phyloP scores from a whole-genome alignment of 1,139 yeast species.

The Pneumocystis canis region DNA sequence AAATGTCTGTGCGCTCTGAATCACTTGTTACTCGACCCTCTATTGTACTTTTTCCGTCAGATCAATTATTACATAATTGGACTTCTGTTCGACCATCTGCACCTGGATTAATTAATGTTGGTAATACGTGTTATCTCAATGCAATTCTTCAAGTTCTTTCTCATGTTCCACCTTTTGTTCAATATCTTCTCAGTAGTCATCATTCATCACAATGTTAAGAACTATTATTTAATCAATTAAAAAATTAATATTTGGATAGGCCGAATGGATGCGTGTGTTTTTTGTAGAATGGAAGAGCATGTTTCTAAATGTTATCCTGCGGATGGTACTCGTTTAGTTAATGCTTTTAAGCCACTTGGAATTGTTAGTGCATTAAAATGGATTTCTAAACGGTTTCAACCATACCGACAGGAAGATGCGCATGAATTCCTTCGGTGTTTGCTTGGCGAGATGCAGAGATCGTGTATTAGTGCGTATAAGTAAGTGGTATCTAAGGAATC shows the following conservation, averaged over 20 bases:
- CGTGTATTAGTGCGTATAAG: slow-evolving; percentile 7
- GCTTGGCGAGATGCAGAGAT: slow-evolving; percentile 17
- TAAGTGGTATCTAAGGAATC: not conserved
- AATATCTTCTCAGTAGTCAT: slow-evolving; percentile 55
- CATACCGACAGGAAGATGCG: slow-evolving; percentile 63
- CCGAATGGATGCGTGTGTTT: slow-evolving; percentile 11
- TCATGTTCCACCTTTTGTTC: slow-evolving; percentile 83
- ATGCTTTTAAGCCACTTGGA: slow-evolving; percentile 8
- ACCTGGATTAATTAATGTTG: slow-evolving; percentile 71
- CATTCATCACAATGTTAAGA: slow-evolving; percentile 8
- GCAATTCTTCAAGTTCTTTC: slow-evolving; percentile 82
- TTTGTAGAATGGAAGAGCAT: slow-evolving; percentile 12
- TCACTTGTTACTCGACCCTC: not conserved
- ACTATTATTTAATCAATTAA: not conserved
- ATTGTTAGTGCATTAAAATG: slow-evolving; percentile 9
- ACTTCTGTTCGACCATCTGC: slow-evolving; percentile 33
- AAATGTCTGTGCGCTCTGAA: too few relatives aligned
- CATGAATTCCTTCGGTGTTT: slow-evolving; percentile 56
- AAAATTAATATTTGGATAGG: not conserved
- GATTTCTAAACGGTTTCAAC: slow-evolving; percentile 14
- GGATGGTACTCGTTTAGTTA: slow-evolving; percentile 7
- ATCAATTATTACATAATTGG: slow-evolving; percentile 44
- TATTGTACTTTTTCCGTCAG: slow-evolving; percentile 12
- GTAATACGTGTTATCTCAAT: slow-evolving; percentile 93
- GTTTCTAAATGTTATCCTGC: slow-evolving; percentile 8